Conservation (phyloP, 805 yeast genomes). For the Barnettozyma pratensis region DNA sequence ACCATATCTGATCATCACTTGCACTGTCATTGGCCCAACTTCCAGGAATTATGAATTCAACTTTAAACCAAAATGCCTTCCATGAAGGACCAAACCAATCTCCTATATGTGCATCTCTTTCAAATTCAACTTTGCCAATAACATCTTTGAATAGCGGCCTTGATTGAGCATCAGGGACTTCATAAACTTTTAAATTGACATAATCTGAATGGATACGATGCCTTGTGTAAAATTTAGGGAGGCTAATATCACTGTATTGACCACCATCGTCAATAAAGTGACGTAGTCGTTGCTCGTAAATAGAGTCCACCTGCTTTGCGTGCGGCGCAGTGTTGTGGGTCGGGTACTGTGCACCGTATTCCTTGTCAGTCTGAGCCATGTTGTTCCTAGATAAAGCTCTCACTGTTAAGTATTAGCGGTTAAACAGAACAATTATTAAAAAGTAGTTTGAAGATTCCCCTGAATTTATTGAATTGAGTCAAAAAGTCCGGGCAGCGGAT, state of each 20-base stretch:
- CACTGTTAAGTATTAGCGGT: too few species aligned
- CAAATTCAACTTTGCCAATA: slow-evolving; percentile 27
- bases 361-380: too few species aligned
- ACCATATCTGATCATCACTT: slow-evolving; percentile 43
- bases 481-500: too few species aligned
- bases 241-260: slow-evolving; percentile 60
- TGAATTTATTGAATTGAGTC: too few species aligned
- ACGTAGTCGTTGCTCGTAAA: slow-evolving; percentile 66
- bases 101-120: slow-evolving; percentile 57
- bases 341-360: too few species aligned
- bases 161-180: slow-evolving; percentile 55
- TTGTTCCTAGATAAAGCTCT: too few species aligned
- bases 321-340: too few species aligned
- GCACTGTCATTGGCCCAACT: too few species aligned
- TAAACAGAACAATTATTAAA: too few species aligned
- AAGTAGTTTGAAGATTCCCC: too few species aligned
- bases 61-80: slow-evolving; percentile 93
- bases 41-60: slow-evolving; percentile 59
- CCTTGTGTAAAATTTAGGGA: slow-evolving; percentile 76
- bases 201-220: slow-evolving; percentile 44
- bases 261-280: slow-evolving; percentile 85
- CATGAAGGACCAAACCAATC: slow-evolving; percentile 90
- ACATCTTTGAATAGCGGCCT: slow-evolving; percentile 41
- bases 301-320: slow-evolving; percentile 74
- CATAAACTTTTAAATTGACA: slow-evolving; percentile 43